Base-by-base conservation (phyloP, 2,329 filamentous ascomycete species). In the Phialophora expanda region DNA sequence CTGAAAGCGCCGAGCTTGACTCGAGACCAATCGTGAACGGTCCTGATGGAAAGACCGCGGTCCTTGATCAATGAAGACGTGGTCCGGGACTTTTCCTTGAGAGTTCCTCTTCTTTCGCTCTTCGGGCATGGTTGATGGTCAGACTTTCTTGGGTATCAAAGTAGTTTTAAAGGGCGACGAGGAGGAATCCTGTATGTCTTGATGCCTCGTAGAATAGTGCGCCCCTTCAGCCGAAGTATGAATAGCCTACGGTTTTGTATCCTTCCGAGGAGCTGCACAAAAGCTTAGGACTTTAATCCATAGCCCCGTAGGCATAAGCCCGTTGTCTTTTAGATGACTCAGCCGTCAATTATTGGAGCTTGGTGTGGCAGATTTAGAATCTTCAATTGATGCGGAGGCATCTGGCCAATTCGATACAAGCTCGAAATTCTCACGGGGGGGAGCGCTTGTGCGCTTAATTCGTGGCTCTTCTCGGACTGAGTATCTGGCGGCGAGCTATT, bases 1-100 rank as follows among this genome's bases (percentile, higher is more conserved):
- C 50, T 68, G 66, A 32, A 64, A 65, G 11, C 58, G 57, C 26
- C 66, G 38, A 12, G 66, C 66, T n/a, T 68, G 66, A 28, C 66
- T 65, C 6, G 64, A 66, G 14, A 66, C 64, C 28, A 66, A 17
- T 6, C 56, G 62, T 6, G 64, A 66, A 20, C 22, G 50, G 17
- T 56, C 64, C n/a, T 28, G 17, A 8, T 48, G 60, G 30, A 50
- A 30, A 12, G 60, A 50, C 17, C 53, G 34, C 9, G 56, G 55
- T 8, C 44, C 53, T 56, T 66, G 64, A 26, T 66, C 59, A 26
- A 66, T 62, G 38, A 66, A 66, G 50, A 66, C 41, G 44, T 66
- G 60, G 11, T 56, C 48, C 26, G 61, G 64, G 56, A 55, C 30
- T n/a, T 51, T 65, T n/a, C 50, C 41, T 44, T 53, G 34, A 32